Evolutionary conservation across 805 yeast genomes (phyloP).

Genomic region (Candida qinlingensis): DNA sequence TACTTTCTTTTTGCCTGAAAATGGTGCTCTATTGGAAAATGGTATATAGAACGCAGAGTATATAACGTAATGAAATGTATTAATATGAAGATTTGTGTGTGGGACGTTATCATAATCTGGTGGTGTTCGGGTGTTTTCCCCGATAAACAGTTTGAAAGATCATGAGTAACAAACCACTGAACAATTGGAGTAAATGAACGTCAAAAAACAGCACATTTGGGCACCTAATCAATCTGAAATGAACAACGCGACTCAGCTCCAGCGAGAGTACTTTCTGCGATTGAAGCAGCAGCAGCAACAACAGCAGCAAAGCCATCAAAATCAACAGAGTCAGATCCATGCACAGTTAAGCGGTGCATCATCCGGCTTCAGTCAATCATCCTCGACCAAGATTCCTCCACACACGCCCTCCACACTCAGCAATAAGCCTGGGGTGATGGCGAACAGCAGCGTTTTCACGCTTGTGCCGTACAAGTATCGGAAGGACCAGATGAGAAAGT

Average conservation of each 20-base stretch:
- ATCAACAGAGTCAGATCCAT: neutral
- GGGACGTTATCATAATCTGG: neutral
- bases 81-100: neutral
- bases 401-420: neutral
- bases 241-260: conserved; percentile 8
- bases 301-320: conserved; percentile 1
- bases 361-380: neutral
- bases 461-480: conserved; percentile 56
- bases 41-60: neutral
- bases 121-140: neutral
- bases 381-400: neutral
- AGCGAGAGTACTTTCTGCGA: conserved; percentile 10
- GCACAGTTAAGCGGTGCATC: neutral
- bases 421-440: conserved; percentile 30
- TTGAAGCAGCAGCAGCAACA: conserved; percentile 8
- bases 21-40: neutral
- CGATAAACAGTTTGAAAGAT: no score
- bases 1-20: conserved; percentile 48
- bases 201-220: no score
- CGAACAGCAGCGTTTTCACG: conserved; percentile 48
- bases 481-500: conserved; percentile 58
- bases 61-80: neutral
- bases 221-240: neutral
- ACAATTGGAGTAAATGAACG: neutral
- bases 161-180: neutral